phyloP scores from a whole-genome alignment of 2,329 filamentous ascomycete species.

The Colletotrichum scovillei region DNA sequence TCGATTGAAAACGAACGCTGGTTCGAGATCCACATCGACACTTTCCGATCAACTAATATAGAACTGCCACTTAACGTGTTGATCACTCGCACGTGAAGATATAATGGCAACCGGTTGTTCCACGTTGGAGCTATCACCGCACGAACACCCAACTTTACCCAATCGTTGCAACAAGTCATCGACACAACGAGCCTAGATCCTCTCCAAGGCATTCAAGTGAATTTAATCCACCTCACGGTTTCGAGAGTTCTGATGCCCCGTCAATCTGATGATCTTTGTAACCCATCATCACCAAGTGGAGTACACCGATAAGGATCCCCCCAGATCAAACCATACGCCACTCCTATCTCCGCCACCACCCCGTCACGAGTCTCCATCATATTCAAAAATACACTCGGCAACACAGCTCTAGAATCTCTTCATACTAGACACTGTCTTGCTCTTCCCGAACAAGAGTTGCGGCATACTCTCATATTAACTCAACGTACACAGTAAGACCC shows the following conservation, averaged over 20 bases:
- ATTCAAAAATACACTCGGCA: neutral
- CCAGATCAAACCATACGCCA: conserved; percentile 13
- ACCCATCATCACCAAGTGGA: conserved; percentile 10
- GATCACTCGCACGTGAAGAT: neutral
- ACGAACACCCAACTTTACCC: too few relatives aligned
- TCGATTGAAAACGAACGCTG: neutral
- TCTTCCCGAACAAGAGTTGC: neutral
- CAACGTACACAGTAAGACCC: too few relatives aligned
- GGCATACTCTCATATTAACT: neutral
- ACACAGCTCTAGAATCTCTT: neutral
- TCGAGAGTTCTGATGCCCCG: neutral
- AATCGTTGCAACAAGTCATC: too few relatives aligned
- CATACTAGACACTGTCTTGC: too few relatives aligned
- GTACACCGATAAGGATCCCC: conserved; percentile 22
- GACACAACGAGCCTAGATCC: neutral
- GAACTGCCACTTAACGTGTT: neutral
- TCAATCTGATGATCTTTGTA: neutral
- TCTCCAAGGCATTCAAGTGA: neutral
- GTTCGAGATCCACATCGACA: neutral
- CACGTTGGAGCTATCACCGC: neutral
- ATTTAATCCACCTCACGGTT: neutral
- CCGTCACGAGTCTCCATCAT: neutral
- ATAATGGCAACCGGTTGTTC: neutral
- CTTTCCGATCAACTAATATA: neutral
- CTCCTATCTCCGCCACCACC: conserved; percentile 10